Evolutionary conservation across 495 filamentous ascomycete genomes (phyloP).

Genomic region (Evansstolkia leycettana): DNA sequence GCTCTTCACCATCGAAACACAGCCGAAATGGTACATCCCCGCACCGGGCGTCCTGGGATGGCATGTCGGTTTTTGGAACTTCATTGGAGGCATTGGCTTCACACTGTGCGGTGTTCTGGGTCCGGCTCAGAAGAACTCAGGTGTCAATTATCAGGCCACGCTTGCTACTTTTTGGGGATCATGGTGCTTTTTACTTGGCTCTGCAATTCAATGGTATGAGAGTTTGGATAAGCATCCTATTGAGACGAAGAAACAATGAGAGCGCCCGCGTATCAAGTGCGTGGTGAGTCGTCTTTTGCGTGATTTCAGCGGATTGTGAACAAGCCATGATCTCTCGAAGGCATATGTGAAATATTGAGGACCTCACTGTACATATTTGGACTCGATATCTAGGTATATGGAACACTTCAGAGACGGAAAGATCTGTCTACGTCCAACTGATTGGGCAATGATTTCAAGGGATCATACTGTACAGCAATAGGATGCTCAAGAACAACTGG

Average conservation of each 20-base stretch:
- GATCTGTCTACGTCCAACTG: too few species aligned
- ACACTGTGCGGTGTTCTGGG: constrained; percentile 57
- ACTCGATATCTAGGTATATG: too few species aligned
- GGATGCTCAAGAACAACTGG: too few species aligned
- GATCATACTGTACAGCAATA: too few species aligned
- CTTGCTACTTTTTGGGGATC: constrained; percentile 56
- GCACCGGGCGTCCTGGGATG: constrained; percentile 46
- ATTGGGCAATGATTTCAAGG: too few species aligned
- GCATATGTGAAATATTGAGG: too few species aligned
- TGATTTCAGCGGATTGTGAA: too few species aligned
- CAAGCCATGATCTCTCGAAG: too few species aligned
- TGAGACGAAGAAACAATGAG: constrained; percentile 59
- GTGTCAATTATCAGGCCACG: constrained; percentile 42
- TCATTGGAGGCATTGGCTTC: constrained; percentile 53
- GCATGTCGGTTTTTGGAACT: constrained; percentile 47
- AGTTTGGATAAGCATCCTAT: constrained; percentile 49
- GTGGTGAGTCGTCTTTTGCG: too few species aligned
- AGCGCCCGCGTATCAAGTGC: too few species aligned
- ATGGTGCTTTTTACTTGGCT: constrained; percentile 59
- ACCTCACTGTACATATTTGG: too few species aligned
- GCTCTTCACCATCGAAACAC: constrained; percentile 61
- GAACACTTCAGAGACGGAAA: too few species aligned
- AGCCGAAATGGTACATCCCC: constrained; percentile 52
- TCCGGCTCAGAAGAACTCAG: constrained; percentile 31
- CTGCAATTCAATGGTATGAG: constrained; percentile 53